phyloP scores from a whole-genome alignment of 1,284 basidiomycete genomes.

The Flammula alnicola region DNA sequence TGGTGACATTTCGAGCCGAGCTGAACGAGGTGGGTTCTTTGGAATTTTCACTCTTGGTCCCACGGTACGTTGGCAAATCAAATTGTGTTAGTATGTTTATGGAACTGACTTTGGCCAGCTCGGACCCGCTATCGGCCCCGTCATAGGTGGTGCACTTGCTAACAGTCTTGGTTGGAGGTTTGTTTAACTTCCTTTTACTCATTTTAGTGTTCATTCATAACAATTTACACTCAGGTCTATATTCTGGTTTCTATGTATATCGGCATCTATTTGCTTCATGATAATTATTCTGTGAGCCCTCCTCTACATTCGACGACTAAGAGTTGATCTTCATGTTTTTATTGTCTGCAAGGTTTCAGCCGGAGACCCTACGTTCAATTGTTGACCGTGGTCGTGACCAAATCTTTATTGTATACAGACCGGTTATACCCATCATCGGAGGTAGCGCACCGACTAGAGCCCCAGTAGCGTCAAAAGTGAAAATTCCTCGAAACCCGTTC shows the following conservation, averaged over 20 bases:
- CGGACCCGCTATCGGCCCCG: no score
- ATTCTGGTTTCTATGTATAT: no score
- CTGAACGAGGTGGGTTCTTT: slow-evolving; percentile 56
- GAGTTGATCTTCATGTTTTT: slow-evolving; percentile 85
- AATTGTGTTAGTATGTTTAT: background rate
- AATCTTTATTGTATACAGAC: slow-evolving; percentile 60
- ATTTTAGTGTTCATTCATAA: no score
- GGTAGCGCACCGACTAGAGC: slow-evolving; percentile 22
- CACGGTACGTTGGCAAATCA: slow-evolving; percentile 61
- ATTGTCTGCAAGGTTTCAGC: slow-evolving; percentile 63
- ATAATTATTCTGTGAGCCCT: no score
- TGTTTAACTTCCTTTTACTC: no score
- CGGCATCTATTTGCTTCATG: no score
- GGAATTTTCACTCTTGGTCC: slow-evolving; percentile 52
- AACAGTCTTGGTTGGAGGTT: no score
- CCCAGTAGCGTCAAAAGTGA: slow-evolving; percentile 43
- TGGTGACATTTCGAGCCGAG: slow-evolving; percentile 55
- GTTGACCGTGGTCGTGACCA: no score
- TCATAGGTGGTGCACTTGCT: no score
- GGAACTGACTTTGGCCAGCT: background rate
- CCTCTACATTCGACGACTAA: no score
- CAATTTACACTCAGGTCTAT: no score
- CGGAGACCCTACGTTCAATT: slow-evolving; percentile 62
- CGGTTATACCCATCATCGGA: slow-evolving; percentile 60
- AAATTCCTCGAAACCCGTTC: slow-evolving; percentile 71